phyloP scores from a whole-genome alignment of 352 stramenopile species.

The Pseudoperonospora humuli region DNA sequence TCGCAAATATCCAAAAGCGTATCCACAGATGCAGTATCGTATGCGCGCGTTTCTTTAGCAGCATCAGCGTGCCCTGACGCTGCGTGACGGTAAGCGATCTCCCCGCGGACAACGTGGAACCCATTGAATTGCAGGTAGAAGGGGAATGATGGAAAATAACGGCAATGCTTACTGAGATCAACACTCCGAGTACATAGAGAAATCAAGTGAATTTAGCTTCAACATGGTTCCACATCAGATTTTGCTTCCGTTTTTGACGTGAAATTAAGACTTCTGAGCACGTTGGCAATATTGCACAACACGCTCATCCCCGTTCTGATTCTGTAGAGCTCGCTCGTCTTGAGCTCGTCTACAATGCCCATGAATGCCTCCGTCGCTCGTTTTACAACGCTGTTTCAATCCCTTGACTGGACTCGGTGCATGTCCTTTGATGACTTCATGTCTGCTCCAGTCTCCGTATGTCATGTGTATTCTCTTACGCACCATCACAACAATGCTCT shows the following conservation, averaged over 20 bases:
- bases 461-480: too few relatives aligned
- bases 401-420: too few relatives aligned
- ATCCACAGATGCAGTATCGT: slow-evolving; percentile 42
- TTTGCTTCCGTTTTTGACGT: slow-evolving; percentile 15
- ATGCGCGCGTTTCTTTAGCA: slow-evolving; percentile 18
- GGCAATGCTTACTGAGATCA: slow-evolving; percentile 12
- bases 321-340: too few relatives aligned
- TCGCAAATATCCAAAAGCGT: slow-evolving; percentile 78
- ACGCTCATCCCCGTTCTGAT: too few relatives aligned
- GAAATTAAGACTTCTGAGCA: too few relatives aligned
- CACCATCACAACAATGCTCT: too few relatives aligned
- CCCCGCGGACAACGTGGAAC: slow-evolving; percentile 12
- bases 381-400: too few relatives aligned
- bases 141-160: slow-evolving; percentile 11
- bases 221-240: slow-evolving; percentile 13
- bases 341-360: too few relatives aligned
- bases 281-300: too few relatives aligned
- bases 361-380: too few relatives aligned
- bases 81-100: slow-evolving; percentile 8
- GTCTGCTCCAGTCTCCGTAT: too few relatives aligned
- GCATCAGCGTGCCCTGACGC: slow-evolving; percentile 13
- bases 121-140: slow-evolving; percentile 11
- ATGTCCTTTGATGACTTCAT: too few relatives aligned
- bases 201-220: slow-evolving; percentile 13
- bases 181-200: slow-evolving; percentile 16